Evolutionary conservation across 371 early-diverging fungal genomes (phyloP), one percentile per base, ranked within the genome.

Genomic region (Blakeslea trispora): DNA sequence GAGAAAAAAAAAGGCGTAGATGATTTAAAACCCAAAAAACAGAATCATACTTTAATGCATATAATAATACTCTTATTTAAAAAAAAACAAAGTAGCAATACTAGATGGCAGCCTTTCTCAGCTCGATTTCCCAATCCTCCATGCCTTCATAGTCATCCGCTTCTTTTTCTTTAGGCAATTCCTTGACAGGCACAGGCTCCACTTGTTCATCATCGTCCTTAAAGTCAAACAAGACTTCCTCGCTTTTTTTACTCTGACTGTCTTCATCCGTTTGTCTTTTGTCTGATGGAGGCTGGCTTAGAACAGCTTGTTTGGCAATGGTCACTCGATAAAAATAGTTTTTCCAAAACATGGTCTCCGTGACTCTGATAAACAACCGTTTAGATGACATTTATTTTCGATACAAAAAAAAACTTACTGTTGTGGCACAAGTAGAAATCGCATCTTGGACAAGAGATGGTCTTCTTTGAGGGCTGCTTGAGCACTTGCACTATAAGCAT

Each of bases 321-420:
- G 81, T 80, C 0, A 89, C 85, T n/a, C 89, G 78, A 64, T 90
- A 89, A 66, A 90, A 90, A 55, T 90, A 90, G 52, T 89, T 90
- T 53, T 75, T 67, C 89, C 89, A 90, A 63, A 90, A 90, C 7
- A 57, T 66, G 1, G 72, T 68, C 32, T 90, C 90, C 14, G 73
- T 74, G 1, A 90, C 77, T 44, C 87, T 87, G 64, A 23, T 15
- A 31, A 46, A 17, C 7, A 35, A 13, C 31, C 23, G 5, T 13
- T 21, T 10, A n/a, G n/a, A n/a, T n/a, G n/a, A n/a, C n/a, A n/a
- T n/a, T n/a, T n/a, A n/a, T n/a, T n/a, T n/a, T n/a, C n/a, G n/a
- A 17, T 55, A n/a, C 17, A 8, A 46, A 53, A 21, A 9, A 23
- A 40, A 5, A 54, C 75, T 69, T 74, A 83, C 85, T 75, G 69